Percentiles rank a stretch among this genome's conserved stretches.
These are phyloP conservation scores for Pythium scleroteichum DNA, from an alignment of 352 stramenopile genomes.

Conservation along the genomic window DNA sequence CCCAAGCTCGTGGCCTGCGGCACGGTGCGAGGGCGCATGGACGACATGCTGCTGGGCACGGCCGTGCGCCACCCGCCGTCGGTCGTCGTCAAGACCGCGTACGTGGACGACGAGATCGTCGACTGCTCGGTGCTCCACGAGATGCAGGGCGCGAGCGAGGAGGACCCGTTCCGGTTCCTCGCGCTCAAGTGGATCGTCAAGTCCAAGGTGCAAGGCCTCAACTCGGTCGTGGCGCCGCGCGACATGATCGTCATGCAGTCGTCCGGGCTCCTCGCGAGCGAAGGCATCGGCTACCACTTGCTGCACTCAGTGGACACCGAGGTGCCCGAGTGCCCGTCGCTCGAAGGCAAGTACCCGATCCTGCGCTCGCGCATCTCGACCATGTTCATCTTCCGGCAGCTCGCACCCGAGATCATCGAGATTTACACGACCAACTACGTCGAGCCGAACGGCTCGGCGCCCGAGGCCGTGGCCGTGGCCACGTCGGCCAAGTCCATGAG, in stretches of 20 bases:
- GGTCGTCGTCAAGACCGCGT: constrained; percentile 53
- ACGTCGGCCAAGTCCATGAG: constrained; percentile 38
- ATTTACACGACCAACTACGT: constrained; percentile 49
- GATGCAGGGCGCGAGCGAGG: constrained; percentile 36
- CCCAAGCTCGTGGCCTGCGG: constrained; percentile 27
- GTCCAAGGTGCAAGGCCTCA: constrained; percentile 5
- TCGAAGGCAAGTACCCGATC: constrained; percentile 32
- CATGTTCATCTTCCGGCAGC: constrained; percentile 40
- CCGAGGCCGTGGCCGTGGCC: constrained; percentile 41
- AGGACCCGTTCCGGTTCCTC: constrained; percentile 24
- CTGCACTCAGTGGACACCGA: constrained; percentile 41
- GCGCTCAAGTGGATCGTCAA: constrained; percentile 32
- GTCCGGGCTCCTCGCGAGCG: constrained; percentile 5
- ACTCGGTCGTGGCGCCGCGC: constrained; percentile 15
- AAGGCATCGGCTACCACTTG: constrained; percentile 40
- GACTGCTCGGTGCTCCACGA: constrained; percentile 49
- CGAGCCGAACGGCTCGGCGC: constrained; percentile 42
- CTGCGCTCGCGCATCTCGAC: constrained; percentile 43
- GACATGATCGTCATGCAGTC: constrained; percentile 23
- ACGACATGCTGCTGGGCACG: constrained; percentile 43
- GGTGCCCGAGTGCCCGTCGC: constrained; percentile 35
- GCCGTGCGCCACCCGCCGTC: constrained; percentile 40
- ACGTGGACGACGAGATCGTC: constrained; percentile 47
- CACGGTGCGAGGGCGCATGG: constrained; percentile 20
- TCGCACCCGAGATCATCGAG: constrained; percentile 34